Evolutionary conservation across 176 grass and related monocot genomes (phyloP), one percentile per base, ranked within the genome.

Genomic region (Panicum miliaceum): DNA sequence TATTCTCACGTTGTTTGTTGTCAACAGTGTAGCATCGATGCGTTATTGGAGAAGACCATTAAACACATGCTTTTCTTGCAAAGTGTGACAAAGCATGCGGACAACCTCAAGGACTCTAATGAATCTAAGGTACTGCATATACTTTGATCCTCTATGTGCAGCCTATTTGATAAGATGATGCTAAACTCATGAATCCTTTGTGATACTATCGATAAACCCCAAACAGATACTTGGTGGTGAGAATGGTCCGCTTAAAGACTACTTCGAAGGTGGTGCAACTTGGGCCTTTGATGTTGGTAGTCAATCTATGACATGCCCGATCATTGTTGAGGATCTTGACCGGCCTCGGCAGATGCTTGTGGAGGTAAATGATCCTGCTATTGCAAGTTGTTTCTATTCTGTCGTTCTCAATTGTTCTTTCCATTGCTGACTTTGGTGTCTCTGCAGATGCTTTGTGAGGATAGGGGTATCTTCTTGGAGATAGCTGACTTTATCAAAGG

Each of bases 31-130:
- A 95, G 93, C 85, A 95, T 95, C 82, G 93, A 95, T 92, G 90
- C 88, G 70, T 84, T 95, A 45, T 70, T 92, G 83, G 93, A 95
- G 53, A 95, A 95, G 85, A 92, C 93, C 67, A 92, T 95, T 70
- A 95, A 95, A 73, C 93, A 95, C 71, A 95, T 95, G 93, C 51
- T 95, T 82, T 95, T 95, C 82, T 84, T 95, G 85, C 93, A 95
- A 64, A 95, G 90, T 86, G 93, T 95, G 83, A 90, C 88, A 78
- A 92, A 92, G 79, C 85, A 92, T 82, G 93, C 88, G 3, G 93
- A 88, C 73, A 90, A 92, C 76, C 88, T 95, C 76, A 95, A 92
- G 90, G 90, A 92, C 35, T 80, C 85, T 59, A 88, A 65, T 59
- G 90, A 90, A 75, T 90, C 88, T 62, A 95, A 95, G 93, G 93